Evolutionary conservation across 2,329 filamentous ascomycete species (phyloP).

Genomic region (Trichoderma atrobrunneum): DNA sequence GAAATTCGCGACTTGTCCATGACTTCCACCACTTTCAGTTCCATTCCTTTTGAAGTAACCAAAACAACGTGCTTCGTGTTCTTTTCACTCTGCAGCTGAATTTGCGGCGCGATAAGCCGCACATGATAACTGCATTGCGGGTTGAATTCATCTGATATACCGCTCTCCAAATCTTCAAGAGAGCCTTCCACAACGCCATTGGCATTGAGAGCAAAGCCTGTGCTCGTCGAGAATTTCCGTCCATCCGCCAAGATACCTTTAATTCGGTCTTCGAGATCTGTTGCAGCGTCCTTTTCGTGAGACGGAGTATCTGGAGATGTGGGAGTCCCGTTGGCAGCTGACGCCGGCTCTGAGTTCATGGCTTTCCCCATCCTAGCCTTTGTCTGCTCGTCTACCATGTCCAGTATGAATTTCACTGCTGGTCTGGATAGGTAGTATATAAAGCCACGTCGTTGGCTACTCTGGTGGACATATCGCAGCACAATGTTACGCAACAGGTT

Average conservation of each 20-base stretch:
- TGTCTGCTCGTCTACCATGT: slow-evolving; percentile 92
- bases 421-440: slow-evolving; percentile 96
- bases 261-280: slow-evolving; percentile 78
- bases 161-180: slow-evolving; percentile 64
- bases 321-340: slow-evolving; percentile 28
- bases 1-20: slow-evolving; percentile 94
- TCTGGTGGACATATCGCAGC: slow-evolving; percentile 94
- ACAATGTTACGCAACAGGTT: slow-evolving; percentile 95
- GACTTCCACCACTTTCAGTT: slow-evolving; percentile 93
- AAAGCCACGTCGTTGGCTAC: slow-evolving; percentile 91
- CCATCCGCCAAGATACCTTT: slow-evolving; percentile 81
- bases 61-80: slow-evolving; percentile 95
- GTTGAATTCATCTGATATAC: slow-evolving; percentile 83
- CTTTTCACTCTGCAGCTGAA: slow-evolving; percentile 97
- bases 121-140: slow-evolving; percentile 94
- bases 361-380: slow-evolving; percentile 55
- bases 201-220: slow-evolving; percentile 33
- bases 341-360: slow-evolving; percentile 30
- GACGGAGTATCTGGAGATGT: slow-evolving; percentile 39
- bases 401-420: slow-evolving; percentile 95
- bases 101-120: slow-evolving; percentile 92
- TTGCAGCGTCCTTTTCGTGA: slow-evolving; percentile 56
- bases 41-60: slow-evolving; percentile 97
- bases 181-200: slow-evolving; percentile 39
- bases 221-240: slow-evolving; percentile 69